These are phyloP conservation scores for Arthrobotrys sinensis DNA, from an alignment of 2,329 filamentous ascomycete species.

Conservation along the genomic window DNA sequence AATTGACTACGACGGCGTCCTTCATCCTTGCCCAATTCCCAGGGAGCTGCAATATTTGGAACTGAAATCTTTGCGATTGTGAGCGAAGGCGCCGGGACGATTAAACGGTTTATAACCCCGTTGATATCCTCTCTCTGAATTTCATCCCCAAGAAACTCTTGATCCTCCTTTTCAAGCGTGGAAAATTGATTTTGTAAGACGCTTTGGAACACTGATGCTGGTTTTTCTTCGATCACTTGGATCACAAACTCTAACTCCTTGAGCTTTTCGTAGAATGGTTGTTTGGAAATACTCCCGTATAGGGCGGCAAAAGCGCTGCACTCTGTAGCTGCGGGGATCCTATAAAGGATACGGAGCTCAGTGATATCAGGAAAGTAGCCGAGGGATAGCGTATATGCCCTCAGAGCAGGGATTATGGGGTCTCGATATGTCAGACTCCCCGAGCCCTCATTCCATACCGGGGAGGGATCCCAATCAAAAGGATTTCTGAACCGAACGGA, in stretches of 20 bases:
- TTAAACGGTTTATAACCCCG: background rate
- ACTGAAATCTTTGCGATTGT: background rate
- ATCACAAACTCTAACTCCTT: background rate
- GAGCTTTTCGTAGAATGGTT: background rate
- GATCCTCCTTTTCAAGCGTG: background rate
- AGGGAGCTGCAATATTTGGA: background rate
- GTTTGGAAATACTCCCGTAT: background rate
- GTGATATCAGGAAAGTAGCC: background rate
- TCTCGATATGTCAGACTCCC: background rate
- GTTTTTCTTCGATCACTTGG: background rate
- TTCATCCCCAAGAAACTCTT: background rate
- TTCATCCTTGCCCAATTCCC: background rate
- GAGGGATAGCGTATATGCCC: background rate
- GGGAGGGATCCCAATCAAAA: background rate
- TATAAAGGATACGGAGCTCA: background rate
- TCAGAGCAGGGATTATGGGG: background rate
- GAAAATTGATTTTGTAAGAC: background rate
- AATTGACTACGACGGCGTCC: background rate
- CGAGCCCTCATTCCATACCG: background rate
- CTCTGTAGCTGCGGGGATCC: background rate
- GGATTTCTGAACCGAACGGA: background rate
- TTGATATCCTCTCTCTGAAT: background rate
- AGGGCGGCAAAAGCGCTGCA: background rate
- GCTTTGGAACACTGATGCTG: background rate
- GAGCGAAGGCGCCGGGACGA: background rate